Percentiles rank a stretch among this genome's conserved stretches.
Evolutionary conservation across 225 moss, liverwort and hornwort species (phyloP).

Genomic region (Polytrichum commune): DNA sequence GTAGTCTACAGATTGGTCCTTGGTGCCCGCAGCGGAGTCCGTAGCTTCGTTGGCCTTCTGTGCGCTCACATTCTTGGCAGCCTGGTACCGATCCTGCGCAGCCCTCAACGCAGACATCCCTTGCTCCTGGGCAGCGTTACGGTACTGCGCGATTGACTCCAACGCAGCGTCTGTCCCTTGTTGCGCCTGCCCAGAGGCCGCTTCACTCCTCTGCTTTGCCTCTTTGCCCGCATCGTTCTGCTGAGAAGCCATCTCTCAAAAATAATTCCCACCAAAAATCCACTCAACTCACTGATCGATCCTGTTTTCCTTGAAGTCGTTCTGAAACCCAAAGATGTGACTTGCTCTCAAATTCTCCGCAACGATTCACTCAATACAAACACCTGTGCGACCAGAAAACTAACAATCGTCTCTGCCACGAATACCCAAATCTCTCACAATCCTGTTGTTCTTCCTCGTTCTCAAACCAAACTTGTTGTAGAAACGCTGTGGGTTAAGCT

Average conservation of each 20-base stretch:
- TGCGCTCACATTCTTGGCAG: slow-evolving; percentile 13
- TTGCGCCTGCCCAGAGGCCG: slow-evolving; percentile 24
- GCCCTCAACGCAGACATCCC: slow-evolving; percentile 23
- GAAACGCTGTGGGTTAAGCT: too few species aligned
- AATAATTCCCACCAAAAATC: not conserved
- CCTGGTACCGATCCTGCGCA: slow-evolving; percentile 34
- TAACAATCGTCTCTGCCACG: too few species aligned
- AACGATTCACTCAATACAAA: too few species aligned
- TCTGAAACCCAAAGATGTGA: too few species aligned
- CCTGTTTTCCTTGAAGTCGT: too few species aligned
- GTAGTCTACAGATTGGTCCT: slow-evolving; percentile 12
- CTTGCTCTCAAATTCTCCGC: too few species aligned
- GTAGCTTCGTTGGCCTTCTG: slow-evolving; percentile 14
- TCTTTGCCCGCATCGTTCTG: slow-evolving; percentile 13
- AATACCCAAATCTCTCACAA: too few species aligned
- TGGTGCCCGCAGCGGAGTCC: slow-evolving; percentile 10
- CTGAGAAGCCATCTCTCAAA: slow-evolving; percentile 11
- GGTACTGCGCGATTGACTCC: slow-evolving; percentile 28
- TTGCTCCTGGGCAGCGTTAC: slow-evolving; percentile 41
- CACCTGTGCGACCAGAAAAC: too few species aligned
- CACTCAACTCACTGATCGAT: too few species aligned
- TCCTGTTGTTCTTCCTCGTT: too few species aligned
- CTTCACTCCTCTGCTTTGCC: slow-evolving; percentile 12
- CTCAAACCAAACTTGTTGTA: too few species aligned
- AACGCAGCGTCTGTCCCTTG: slow-evolving; percentile 30